phyloP scores from a whole-genome alignment of 1,139 yeast species.

The Yamadazyma trypodendri region DNA sequence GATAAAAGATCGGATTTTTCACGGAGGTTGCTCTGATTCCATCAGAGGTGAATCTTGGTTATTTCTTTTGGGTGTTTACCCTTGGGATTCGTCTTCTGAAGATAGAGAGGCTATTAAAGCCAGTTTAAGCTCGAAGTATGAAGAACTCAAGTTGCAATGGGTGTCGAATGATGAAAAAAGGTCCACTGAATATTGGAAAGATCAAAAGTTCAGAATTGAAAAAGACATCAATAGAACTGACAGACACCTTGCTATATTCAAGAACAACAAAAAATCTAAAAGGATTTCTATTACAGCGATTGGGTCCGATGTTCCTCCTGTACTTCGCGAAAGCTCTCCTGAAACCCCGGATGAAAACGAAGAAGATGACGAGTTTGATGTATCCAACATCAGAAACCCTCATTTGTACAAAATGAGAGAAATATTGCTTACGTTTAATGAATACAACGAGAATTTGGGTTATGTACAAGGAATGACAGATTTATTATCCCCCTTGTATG shows the following conservation, averaged over 20 bases:
- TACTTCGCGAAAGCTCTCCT: slow-evolving; percentile 31
- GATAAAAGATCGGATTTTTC: slow-evolving; percentile 79
- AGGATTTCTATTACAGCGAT: slow-evolving; percentile 15
- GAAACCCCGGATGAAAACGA: slow-evolving; percentile 54
- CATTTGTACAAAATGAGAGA: slow-evolving; percentile 74
- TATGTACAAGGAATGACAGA: slow-evolving; percentile 99
- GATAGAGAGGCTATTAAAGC: slow-evolving; percentile 62
- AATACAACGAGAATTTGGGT: slow-evolving; percentile 78
- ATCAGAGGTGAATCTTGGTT: slow-evolving; percentile 82
- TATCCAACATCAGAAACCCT: slow-evolving; percentile 56
- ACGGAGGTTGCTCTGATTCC: slow-evolving; percentile 71
- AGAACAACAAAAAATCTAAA: slow-evolving; percentile 39
- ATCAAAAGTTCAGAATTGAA: slow-evolving; percentile 84
- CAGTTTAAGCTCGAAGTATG: slow-evolving; percentile 64
- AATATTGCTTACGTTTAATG: slow-evolving; percentile 82
- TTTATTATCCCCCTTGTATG: slow-evolving; percentile 81
- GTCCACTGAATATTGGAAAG: slow-evolving; percentile 76
- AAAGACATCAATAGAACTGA: slow-evolving; percentile 94
- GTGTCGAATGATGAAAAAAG: slow-evolving; percentile 56
- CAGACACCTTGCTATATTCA: slow-evolving; percentile 64
- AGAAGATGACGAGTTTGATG: slow-evolving; percentile 48
- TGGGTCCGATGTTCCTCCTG: slow-evolving; percentile 22
- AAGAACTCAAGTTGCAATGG: slow-evolving; percentile 67
- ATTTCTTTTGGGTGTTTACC: slow-evolving; percentile 76
- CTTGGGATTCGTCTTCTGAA: slow-evolving; percentile 78